Evolutionary conservation across 257 asterid genomes (phyloP).

Genomic region (Linaria vulgaris): DNA sequence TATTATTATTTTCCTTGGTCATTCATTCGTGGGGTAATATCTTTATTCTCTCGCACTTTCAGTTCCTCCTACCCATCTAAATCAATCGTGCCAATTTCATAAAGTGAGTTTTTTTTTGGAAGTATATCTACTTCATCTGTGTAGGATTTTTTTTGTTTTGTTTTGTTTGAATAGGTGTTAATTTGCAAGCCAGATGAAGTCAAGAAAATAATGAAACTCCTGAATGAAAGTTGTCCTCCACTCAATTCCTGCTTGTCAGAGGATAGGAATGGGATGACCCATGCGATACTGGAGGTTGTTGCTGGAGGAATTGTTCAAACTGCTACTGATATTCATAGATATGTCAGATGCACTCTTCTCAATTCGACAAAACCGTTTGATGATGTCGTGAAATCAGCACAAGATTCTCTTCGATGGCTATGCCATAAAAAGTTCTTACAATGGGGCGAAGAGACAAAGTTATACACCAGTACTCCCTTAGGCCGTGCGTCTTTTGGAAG

Average conservation of each 20-base stretch:
- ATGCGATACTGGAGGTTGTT: conserved; percentile 96
- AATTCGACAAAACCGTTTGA: conserved; percentile 93
- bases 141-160: conserved; percentile 14
- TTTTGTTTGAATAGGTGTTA: conserved; percentile 61
- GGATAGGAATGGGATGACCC: conserved; percentile 99
- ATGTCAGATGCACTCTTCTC: conserved; percentile 95
- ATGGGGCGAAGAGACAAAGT: conserved; percentile 91
- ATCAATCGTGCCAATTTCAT: not conserved
- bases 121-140: conserved; percentile 14
- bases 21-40: conserved; percentile 7
- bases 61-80: conserved; percentile 16
- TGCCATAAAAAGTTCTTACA: conserved; percentile 86
- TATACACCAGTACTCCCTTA: conserved; percentile 90
- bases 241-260: conserved; percentile 92
- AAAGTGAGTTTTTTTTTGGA: conserved; percentile 3
- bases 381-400: conserved; percentile 96
- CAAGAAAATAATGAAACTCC: conserved; percentile 69
- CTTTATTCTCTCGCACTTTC: conserved; percentile 21
- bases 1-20: conserved; percentile 10
- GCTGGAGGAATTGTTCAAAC: conserved; percentile 99
- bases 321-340: conserved; percentile 86
- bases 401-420: conserved; percentile 94
- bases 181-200: conserved; percentile 89
- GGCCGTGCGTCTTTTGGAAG: conserved; percentile 99
- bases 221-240: conserved; percentile 89